phyloP scores from a whole-genome alignment of 441 rosid genomes.

The Gossypium laxum region DNA sequence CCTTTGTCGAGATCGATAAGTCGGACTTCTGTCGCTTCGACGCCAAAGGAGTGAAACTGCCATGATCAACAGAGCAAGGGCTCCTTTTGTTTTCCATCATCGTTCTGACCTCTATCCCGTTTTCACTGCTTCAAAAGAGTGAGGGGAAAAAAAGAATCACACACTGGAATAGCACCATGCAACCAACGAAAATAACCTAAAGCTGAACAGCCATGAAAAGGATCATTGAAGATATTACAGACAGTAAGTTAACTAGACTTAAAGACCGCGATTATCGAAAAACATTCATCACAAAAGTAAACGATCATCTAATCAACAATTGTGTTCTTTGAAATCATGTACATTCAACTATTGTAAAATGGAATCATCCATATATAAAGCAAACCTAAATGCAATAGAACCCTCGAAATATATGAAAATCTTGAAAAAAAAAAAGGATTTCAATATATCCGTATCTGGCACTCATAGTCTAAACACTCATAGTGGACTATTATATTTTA shows the following conservation, averaged over 20 bases:
- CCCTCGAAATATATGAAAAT: no score
- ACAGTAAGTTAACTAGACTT: neutral
- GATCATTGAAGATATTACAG: neutral
- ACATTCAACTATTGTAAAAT: neutral
- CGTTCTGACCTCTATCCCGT: conserved; percentile 27
- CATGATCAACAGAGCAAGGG: conserved; percentile 57
- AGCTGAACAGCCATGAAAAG: neutral
- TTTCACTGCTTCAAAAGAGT: conserved; percentile 23
- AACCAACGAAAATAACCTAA: neutral
- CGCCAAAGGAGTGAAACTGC: conserved; percentile 38
- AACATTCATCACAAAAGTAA: neutral
- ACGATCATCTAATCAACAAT: neutral
- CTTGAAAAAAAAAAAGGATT: no score
- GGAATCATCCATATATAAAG: neutral
- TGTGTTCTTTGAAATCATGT: neutral
- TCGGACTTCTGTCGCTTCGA: conserved; percentile 69
- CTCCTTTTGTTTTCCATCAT: conserved; percentile 78
- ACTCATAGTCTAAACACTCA: neutral
- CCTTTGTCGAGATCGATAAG: conserved; percentile 66
- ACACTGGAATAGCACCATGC: neutral
- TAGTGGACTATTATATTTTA: neutral
- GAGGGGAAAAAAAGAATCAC: neutral
- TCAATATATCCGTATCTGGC: neutral
- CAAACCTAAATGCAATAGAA: neutral
- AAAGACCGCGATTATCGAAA: neutral